Evolutionary conservation across 108 stramenopile genomes (phyloP).

Genomic region (Conticribra guillardii): DNA sequence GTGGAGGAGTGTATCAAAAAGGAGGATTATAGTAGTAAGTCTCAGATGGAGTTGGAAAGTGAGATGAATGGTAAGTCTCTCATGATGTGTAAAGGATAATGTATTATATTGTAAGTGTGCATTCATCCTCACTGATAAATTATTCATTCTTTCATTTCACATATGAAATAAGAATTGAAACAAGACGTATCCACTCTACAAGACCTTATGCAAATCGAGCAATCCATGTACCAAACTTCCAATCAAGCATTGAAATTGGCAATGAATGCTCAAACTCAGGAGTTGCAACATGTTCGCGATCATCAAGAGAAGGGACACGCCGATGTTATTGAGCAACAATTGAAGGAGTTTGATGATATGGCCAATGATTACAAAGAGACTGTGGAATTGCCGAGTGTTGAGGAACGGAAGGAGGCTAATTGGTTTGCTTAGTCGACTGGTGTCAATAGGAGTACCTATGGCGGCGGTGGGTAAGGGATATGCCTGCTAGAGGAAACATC

Average conservation of each 20-base stretch:
- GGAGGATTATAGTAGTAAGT: background rate
- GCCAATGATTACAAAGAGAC: conserved; percentile 24
- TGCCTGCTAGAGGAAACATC: too few species aligned
- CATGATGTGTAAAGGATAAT: too few species aligned
- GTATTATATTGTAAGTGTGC: too few species aligned
- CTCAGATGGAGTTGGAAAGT: background rate
- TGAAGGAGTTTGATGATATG: conserved; percentile 38
- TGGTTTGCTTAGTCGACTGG: too few species aligned
- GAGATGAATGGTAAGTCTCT: conserved; percentile 31
- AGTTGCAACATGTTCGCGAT: conserved; percentile 4
- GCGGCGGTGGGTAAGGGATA: too few species aligned
- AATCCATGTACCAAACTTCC: conserved; percentile 42
- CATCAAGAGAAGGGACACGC: background rate
- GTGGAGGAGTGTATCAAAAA: conserved; percentile 16
- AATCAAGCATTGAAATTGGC: conserved; percentile 34
- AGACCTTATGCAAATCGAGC: conserved; percentile 27
- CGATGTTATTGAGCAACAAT: conserved; percentile 11
- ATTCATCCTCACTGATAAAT: too few species aligned
- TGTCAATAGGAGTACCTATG: too few species aligned
- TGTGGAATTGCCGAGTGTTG: background rate
- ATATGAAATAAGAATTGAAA: conserved; percentile 24
- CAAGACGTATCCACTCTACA: conserved; percentile 23
- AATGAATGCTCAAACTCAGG: conserved; percentile 24
- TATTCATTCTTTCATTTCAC: too few species aligned
- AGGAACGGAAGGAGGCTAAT: too few species aligned